Conservation (phyloP, 495 filamentous ascomycete genomes). For the Penicillium ochrochloron region DNA sequence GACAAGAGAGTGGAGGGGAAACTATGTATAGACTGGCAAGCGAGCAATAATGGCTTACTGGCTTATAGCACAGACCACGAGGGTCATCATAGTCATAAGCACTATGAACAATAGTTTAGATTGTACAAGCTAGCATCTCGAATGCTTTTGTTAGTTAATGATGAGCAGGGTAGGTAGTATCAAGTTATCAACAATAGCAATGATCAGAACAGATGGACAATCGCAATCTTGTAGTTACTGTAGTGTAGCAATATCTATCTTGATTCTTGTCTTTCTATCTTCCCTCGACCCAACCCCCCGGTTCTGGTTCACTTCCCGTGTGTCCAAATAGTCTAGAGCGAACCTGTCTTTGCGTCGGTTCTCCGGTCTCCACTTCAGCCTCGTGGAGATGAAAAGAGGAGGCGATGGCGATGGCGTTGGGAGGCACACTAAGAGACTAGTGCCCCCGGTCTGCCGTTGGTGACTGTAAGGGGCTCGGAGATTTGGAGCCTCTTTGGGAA, state of each 20-base stretch:
- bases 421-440: neutral
- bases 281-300: neutral
- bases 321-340: constrained; percentile 4
- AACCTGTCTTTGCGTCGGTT: constrained; percentile 9
- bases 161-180: neutral
- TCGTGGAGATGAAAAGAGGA: constrained; percentile 12
- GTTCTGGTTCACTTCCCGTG: neutral
- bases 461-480: neutral
- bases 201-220: neutral
- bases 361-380: constrained; percentile 16
- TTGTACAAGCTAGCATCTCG: neutral
- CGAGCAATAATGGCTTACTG: neutral
- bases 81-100: neutral
- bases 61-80: neutral
- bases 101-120: neutral
- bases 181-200: neutral
- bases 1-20: neutral
- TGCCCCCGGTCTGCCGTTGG: neutral
- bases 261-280: neutral
- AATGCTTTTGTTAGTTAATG: neutral
- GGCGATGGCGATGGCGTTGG: neutral
- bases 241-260: neutral
- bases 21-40: neutral
- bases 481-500: constrained; percentile 8
- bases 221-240: neutral